These are phyloP conservation scores for Rhodamnia argentea DNA, from an alignment of 345 rosid species.

Conservation along the genomic window DNA sequence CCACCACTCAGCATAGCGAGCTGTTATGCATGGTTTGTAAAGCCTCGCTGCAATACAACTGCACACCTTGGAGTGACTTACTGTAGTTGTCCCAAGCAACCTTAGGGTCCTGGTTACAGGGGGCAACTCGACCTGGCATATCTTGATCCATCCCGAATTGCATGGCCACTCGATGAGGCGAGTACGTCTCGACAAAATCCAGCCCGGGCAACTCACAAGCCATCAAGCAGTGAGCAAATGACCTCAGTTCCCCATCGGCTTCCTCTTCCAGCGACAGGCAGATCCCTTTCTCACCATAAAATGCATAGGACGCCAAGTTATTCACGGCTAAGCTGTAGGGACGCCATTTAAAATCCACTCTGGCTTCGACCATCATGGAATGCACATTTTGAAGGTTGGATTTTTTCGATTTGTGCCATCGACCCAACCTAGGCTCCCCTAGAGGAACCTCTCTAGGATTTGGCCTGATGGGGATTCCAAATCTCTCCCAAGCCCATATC, in stretches of 20 bases:
- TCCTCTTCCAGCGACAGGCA: neutral
- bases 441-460: slow-evolving; percentile 6
- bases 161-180: slow-evolving; percentile 41
- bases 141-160: slow-evolving; percentile 67
- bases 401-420: slow-evolving; percentile 14
- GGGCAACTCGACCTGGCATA: slow-evolving; percentile 12
- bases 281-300: neutral
- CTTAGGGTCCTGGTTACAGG: slow-evolving; percentile 4
- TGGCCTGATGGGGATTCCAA: slow-evolving; percentile 8
- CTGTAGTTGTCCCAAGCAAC: slow-evolving; percentile 25
- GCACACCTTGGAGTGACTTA: slow-evolving; percentile 14
- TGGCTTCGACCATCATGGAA: slow-evolving; percentile 10
- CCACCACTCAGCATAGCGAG: slow-evolving; percentile 40
- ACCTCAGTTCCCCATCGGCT: neutral
- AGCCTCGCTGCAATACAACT: slow-evolving; percentile 28
- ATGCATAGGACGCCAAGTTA: neutral
- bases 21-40: slow-evolving; percentile 18
- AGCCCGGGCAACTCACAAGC: slow-evolving; percentile 28
- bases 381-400: slow-evolving; percentile 3
- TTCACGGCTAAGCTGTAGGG: slow-evolving; percentile 1
- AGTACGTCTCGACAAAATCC: slow-evolving; percentile 19
- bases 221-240: slow-evolving; percentile 12
- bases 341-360: slow-evolving; percentile 12
- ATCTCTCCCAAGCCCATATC: slow-evolving; percentile 40
- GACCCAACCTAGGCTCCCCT: slow-evolving; percentile 21